Evolutionary conservation across 2,329 filamentous ascomycete species (phyloP), one percentile per base, ranked within the genome.

Genomic region (Ceratocystis papillata): DNA sequence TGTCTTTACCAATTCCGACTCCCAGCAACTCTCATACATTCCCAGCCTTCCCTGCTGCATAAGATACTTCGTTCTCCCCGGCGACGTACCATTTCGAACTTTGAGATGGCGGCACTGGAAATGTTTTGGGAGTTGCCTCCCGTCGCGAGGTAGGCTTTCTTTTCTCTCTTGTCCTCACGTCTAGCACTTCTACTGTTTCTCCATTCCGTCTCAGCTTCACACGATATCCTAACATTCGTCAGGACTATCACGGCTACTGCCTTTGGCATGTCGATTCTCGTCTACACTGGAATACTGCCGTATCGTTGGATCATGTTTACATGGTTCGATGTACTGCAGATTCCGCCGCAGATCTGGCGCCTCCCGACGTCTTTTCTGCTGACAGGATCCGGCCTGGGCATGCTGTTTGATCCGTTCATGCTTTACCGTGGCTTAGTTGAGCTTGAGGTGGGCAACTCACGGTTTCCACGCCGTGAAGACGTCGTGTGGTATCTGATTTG

Each of bases 401-500:
- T 90, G 70, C 74, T 93, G 46, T 80, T 91, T 75, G 88, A 93
- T 74, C 84, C 88, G 62, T 92, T 89, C 76, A 86, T 80, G 64
- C 71, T 94, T 70, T 96, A 87, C 78, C 86, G 83, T 69, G 95
- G 94, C 77, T 78, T 87, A 71, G 87, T 83, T 73, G 82, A 85
- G 70, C 78, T 96, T 62, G 92, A 96, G 78, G 81, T 77, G 53
- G 81, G 82, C 69, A 88, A 87, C 69, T 77, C 86, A 64, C 85
- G 89, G 68, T 93, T 96, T 74, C 77, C 80, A 53, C 81, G 83
- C 70, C 88, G 88, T 67, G 91, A 90, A 73, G 88, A 94, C 74
- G 83, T 94, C 71, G 80, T 94, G 69, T 86, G 86, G 77, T 96
- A 95, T 74, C 77, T 95, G 71, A 76, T 86, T 67, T 94, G 94